Evolutionary conservation across 2,329 filamentous ascomycete species (phyloP).

Genomic region (Eurotiales sp.): DNA sequence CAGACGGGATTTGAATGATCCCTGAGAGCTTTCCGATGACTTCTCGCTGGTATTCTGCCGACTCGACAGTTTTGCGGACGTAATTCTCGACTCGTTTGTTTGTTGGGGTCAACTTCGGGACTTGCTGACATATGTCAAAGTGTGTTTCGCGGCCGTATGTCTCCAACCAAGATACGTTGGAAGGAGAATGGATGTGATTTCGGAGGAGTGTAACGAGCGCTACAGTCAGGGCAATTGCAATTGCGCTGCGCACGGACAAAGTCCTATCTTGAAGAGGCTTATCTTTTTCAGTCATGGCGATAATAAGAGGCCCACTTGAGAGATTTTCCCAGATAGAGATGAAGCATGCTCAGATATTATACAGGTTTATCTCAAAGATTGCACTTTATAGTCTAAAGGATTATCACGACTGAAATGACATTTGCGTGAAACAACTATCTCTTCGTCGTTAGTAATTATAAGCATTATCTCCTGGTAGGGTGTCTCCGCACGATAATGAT

Average conservation of each 20-base stretch:
- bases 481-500: no score
- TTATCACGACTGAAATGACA: neutral
- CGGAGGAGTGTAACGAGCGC: neutral
- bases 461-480: neutral
- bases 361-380: neutral
- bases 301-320: neutral
- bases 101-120: slow-evolving; percentile 18
- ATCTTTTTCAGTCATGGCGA: neutral
- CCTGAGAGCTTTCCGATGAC: slow-evolving; percentile 24
- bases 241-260: neutral
- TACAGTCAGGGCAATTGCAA: neutral
- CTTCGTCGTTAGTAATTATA: neutral
- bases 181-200: neutral
- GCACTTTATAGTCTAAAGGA: neutral
- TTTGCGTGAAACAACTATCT: neutral
- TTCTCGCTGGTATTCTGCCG: slow-evolving; percentile 4
- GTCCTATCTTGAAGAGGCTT: slow-evolving; percentile 3
- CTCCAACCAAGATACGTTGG: slow-evolving; percentile 3
- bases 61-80: slow-evolving; percentile 2
- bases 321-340: neutral
- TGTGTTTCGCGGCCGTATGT: slow-evolving; percentile 7
- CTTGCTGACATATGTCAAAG: slow-evolving; percentile 18
- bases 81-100: slow-evolving; percentile 14
- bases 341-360: neutral
- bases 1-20: slow-evolving; percentile 53